Base-by-base conservation (phyloP, 108 stramenopile species). In the Skeletonema marinoi region DNA sequence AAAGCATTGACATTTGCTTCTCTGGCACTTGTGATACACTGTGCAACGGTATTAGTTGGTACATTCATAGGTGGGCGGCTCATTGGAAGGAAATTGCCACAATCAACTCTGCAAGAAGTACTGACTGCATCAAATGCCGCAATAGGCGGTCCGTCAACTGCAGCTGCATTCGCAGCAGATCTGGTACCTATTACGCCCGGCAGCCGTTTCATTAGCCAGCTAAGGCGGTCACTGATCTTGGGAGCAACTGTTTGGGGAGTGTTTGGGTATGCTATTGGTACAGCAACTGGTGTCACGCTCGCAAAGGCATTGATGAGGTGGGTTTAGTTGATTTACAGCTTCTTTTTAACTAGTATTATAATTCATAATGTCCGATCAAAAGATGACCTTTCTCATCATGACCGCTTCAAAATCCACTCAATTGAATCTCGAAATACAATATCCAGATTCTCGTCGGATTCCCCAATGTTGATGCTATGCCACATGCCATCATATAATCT, bases 51-150 rank as follows among this genome's bases (percentile, higher is more conserved):
- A 1, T 19, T 88, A 6, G 7, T 78, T 6, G 86, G 86, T 19
- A 80, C 78, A 25, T 51, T 66, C 3, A 4, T 77, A 6, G 56
- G 42, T 13, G 60, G 66, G 54, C 36, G 41, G 67, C 44, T 81
- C 4, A 16, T 29, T 54, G 17, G 64, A 0, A 64, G 66, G 6
- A 19, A 1, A 29, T 50, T 39, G 16, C 14, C 31, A 56, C 67
- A 63, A 14, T 41, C 86, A 32, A 71, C 67, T 25, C 68, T 87
- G 75, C 84, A 90, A 70, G 92, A 94, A 76, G 58, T 89, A 11
- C 79, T 89, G 62, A 85, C 89, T 35, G 93, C 93, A 41, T 89
- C 88, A 11, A 94, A 94, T 72, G 93, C 90, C n/a, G 93, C 90
- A 4, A 90, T 94, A 38, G 93, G 90, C 19, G 93, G 93, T 8